Conservation (phyloP, 2,329 filamentous ascomycete species). For the Ophiocordyceps australis region DNA sequence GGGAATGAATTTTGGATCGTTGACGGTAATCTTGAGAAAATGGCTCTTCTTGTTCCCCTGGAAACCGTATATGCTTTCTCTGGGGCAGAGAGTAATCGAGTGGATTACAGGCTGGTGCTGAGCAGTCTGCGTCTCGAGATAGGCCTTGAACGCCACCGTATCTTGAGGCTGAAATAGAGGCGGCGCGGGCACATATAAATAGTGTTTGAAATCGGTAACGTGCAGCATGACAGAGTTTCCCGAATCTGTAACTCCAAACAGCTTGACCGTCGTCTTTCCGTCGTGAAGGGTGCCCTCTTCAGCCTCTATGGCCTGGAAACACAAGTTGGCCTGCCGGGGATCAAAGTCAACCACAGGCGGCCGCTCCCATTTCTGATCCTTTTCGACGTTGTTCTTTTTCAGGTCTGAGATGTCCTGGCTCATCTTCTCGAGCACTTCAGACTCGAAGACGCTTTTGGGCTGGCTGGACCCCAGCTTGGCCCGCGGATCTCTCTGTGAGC, state of each 20-base stretch:
- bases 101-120: constrained; percentile 58
- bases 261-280: constrained; percentile 61
- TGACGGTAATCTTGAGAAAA: constrained; percentile 86
- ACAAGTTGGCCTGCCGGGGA: constrained; percentile 48
- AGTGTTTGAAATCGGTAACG: constrained; percentile 90
- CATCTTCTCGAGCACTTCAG: constrained; percentile 86
- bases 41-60: constrained; percentile 85
- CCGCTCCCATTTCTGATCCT: constrained; percentile 78
- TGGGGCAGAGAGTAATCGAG: constrained; percentile 63
- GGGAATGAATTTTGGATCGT: constrained; percentile 69
- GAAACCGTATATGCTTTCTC: constrained; percentile 86
- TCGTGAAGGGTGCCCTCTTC: constrained; percentile 75
- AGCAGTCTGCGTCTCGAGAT: constrained; percentile 63
- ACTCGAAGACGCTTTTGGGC: constrained; percentile 81
- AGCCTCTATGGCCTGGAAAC: constrained; percentile 88
- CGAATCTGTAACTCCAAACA: constrained; percentile 73
- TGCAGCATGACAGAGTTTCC: constrained; percentile 91
- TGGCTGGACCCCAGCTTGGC: constrained; percentile 53
- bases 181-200: constrained; percentile 84
- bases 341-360: constrained; percentile 32
- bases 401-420: constrained; percentile 80
- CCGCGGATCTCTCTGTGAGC: constrained; percentile 43
- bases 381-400: constrained; percentile 77
- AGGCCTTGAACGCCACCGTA: constrained; percentile 60
- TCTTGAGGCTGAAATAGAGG: constrained; percentile 63